These are phyloP conservation scores for Solanum rostratum DNA, from an alignment of 257 asterid species.

Conservation along the genomic window DNA sequence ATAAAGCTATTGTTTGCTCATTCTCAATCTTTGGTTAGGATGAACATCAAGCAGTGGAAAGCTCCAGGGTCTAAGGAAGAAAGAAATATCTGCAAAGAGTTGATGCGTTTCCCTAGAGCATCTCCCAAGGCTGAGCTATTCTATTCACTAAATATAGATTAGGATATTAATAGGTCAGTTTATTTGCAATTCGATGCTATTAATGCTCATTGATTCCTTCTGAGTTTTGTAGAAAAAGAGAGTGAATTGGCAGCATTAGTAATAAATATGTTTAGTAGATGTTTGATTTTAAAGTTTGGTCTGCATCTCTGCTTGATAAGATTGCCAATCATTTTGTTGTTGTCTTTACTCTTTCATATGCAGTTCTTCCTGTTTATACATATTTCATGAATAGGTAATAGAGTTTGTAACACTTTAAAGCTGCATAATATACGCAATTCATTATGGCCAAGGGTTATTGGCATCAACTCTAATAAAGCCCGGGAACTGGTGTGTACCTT, in stretches of 20 bases:
- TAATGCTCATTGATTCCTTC: too few relatives aligned
- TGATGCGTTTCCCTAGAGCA: not conserved
- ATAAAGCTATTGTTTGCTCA: not conserved
- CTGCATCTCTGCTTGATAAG: not conserved
- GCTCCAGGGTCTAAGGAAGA: not conserved
- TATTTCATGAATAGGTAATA: too few relatives aligned
- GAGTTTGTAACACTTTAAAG: not conserved
- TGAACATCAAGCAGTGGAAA: not conserved
- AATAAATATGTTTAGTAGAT: not conserved
- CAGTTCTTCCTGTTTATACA: too few relatives aligned
- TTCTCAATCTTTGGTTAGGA: not conserved
- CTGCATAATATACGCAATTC: too few relatives aligned
- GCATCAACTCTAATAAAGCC: too few relatives aligned
- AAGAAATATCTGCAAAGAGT: not conserved
- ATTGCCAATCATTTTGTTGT: not conserved
- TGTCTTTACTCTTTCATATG: not conserved
- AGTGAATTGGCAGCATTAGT: not conserved
- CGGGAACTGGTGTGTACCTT: too few relatives aligned
- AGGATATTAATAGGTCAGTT: too few relatives aligned
- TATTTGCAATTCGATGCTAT: too few relatives aligned
- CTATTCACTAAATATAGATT: not conserved
- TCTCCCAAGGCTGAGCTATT: not conserved
- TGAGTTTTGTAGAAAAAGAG: too few relatives aligned
- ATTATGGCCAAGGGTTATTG: too few relatives aligned
- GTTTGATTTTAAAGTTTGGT: not conserved